Evolutionary conservation across 2,329 filamentous ascomycete species (phyloP), one percentile per base, ranked within the genome.

Genomic region (Niveomyces coronatus): DNA sequence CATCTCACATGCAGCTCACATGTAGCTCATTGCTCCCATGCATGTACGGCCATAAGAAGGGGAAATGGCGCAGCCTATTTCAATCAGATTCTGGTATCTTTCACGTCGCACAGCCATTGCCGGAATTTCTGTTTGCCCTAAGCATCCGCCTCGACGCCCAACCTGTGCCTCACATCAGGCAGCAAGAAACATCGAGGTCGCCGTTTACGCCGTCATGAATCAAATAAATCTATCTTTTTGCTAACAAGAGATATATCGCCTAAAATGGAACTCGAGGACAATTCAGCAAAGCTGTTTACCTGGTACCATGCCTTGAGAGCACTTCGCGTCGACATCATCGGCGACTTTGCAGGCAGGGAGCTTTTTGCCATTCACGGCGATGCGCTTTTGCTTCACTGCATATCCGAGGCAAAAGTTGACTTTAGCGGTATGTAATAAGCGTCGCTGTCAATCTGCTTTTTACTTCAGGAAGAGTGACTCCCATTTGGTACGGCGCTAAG

Each of bases 271-370:
- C 23, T 24, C 23, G 23, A 24, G n/a, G 17, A 29, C 5, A 26
- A 35, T 6, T 9, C 15, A 28, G 16, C 14, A 35, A 26, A 15
- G 13, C 28, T 38, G 13, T 23, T 34, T 5, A 26, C 13, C 32
- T 49, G 45, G 47, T 41, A 41, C 27, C 26, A 34, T 9, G 33
- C 40, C 3, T 22, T 45, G 15, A 45, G 34, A 11, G 51, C 58
- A 3, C 51, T 53, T 6, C 50, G 44, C n/a, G 66, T 83, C 19
- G 79, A 85, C 47, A 68, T 87, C 3, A 73, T 86, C 4, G 80
- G 82, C 28, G 83, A 87, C 52, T 87, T 83, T 56, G 80, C 79
- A 4, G 82, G 83, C 16, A 75, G 74, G 43, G 82, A 85, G 51
- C 65, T 80, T 9, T 87, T 86, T 52, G 62, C 81, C 16, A 70